Evolutionary conservation across 441 rosid genomes (phyloP).

Genomic region (Corymbia citriodora): DNA sequence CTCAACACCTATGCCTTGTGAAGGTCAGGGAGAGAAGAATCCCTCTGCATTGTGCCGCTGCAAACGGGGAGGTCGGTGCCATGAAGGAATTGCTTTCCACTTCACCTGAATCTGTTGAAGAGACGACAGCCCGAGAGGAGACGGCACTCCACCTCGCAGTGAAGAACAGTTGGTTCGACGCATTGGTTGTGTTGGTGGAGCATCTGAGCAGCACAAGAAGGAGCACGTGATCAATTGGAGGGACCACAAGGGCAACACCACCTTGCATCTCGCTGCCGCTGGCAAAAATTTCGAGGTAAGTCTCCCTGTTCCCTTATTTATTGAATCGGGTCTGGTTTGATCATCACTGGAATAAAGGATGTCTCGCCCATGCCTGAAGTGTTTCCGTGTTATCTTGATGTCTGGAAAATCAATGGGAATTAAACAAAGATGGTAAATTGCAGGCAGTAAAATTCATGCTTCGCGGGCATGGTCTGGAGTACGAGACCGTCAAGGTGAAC

Average conservation of each 20-base stretch:
- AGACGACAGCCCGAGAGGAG: neutral
- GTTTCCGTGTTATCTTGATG: too few species aligned
- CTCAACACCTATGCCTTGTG: neutral
- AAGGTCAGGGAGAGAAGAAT: neutral
- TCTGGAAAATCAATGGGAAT: neutral
- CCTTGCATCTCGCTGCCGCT: neutral
- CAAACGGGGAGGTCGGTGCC: neutral
- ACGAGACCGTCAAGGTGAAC: neutral
- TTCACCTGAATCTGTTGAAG: neutral
- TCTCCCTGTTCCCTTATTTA: too few species aligned
- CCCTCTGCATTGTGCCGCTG: neutral
- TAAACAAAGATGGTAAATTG: neutral
- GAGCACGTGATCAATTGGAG: neutral
- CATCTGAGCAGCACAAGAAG: neutral
- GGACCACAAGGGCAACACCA: neutral
- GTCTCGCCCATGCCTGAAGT: neutral
- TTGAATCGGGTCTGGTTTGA: neutral
- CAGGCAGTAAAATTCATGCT: neutral
- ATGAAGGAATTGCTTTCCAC: neutral
- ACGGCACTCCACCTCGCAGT: neutral
- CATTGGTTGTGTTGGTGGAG: neutral
- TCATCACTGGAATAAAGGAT: neutral
- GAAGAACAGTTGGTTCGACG: neutral
- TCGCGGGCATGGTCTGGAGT: neutral
- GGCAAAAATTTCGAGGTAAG: neutral